These are phyloP conservation scores for Ceriops zippeliana DNA, from an alignment of 345 rosid species.

Conservation along the genomic window DNA sequence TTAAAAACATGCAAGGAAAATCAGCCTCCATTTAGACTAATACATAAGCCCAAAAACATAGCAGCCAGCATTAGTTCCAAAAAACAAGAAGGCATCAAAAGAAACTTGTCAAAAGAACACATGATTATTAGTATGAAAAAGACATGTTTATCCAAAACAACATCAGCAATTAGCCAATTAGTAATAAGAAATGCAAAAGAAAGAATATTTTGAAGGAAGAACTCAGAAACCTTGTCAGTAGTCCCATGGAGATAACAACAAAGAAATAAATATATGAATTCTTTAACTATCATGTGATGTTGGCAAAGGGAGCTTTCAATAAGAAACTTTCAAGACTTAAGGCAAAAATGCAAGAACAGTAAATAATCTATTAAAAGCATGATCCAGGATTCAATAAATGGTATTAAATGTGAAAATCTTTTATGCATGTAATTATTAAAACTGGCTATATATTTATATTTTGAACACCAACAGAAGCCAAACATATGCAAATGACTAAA, in stretches of 20 bases:
- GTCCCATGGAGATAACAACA: not conserved
- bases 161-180: not conserved
- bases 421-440: no score
- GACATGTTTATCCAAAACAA: not conserved
- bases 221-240: not conserved
- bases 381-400: no score
- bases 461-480: not conserved
- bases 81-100: not conserved
- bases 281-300: no score
- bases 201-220: not conserved
- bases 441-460: no score
- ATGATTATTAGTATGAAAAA: no score
- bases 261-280: no score
- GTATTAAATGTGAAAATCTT: no score
- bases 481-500: not conserved
- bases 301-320: no score
- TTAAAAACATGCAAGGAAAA: not conserved
- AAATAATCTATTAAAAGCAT: no score
- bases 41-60: not conserved
- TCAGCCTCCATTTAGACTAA: not conserved
- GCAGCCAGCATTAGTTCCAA: not conserved
- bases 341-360: no score
- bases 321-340: no score
- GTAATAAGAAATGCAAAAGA: not conserved
- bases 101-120: not conserved